phyloP scores from a whole-genome alignment of 768 basidiomycete species.

The Leccinum sublutescens region DNA sequence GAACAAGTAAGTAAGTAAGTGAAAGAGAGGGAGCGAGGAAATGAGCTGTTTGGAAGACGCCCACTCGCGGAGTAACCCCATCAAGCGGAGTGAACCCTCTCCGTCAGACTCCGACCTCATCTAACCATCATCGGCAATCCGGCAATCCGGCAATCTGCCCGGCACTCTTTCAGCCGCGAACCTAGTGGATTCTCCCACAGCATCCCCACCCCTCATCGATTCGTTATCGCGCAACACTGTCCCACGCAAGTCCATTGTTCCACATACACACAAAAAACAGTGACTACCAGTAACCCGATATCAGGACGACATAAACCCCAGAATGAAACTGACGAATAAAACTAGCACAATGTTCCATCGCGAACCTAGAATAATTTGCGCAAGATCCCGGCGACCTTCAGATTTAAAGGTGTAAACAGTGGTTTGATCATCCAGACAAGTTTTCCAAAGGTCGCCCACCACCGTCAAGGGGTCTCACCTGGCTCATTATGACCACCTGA shows the following conservation, averaged over 20 bases:
- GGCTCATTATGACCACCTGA: constrained; percentile 15
- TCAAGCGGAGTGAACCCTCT: constrained; percentile 28
- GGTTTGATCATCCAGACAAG: constrained; percentile 43
- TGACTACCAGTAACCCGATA: constrained; percentile 10
- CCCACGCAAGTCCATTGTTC: constrained; percentile 5
- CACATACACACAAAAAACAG: constrained; percentile 13
- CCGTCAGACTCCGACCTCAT: constrained; percentile 30
- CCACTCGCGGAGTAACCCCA: constrained; percentile 32
- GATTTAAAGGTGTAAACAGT: constrained; percentile 40
- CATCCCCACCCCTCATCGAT: not conserved
- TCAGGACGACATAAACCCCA: constrained; percentile 24
- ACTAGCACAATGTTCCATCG: constrained; percentile 22
- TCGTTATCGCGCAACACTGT: not conserved
- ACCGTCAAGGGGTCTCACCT: constrained; percentile 41
- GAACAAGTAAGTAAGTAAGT: not conserved
- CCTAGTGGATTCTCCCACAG: constrained; percentile 7
- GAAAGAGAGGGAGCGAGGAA: constrained; percentile 25
- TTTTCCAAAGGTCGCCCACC: constrained; percentile 48
- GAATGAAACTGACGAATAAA: constrained; percentile 23
- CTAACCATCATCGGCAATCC: constrained; percentile 15
- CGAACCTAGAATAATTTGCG: constrained; percentile 39
- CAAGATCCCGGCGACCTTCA: constrained; percentile 50
- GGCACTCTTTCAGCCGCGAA: constrained; percentile 30
- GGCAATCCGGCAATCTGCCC: constrained; percentile 24
- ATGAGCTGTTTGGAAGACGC: constrained; percentile 31